These are phyloP conservation scores for Backusella westeae DNA, from an alignment of 192 early-diverging fungal species.

Conservation along the genomic window DNA sequence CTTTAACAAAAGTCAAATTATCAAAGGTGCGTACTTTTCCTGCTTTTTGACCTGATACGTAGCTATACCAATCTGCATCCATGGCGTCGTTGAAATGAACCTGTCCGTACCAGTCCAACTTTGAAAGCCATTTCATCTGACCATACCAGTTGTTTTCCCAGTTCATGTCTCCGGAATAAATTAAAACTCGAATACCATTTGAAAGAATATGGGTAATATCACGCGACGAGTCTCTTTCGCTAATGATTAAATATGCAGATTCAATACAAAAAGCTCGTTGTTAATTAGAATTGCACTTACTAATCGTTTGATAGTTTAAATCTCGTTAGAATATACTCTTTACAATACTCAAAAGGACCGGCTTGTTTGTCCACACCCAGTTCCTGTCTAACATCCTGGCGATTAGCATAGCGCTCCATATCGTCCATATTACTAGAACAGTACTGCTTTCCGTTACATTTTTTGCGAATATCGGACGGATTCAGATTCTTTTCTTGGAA, in stretches of 20 bases:
- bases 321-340: conserved; percentile 35
- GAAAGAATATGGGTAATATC: conserved; percentile 55
- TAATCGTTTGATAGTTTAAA: conserved; percentile 25
- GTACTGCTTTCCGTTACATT: conserved; percentile 63
- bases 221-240: conserved; percentile 22
- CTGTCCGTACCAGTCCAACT: conserved; percentile 15
- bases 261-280: neutral
- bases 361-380: conserved; percentile 71
- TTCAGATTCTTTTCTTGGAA: conserved; percentile 79
- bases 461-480: conserved; percentile 90
- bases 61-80: neutral
- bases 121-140: conserved; percentile 84
- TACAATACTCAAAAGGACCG: conserved; percentile 76
- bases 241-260: neutral
- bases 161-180: conserved; percentile 67
- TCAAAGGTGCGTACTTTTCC: conserved; percentile 4
- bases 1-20: conserved; percentile 1
- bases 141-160: conserved; percentile 49
- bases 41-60: neutral
- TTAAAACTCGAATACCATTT: conserved; percentile 76
- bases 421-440: conserved; percentile 86
- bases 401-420: conserved; percentile 81
- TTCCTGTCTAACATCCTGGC: conserved; percentile 64
- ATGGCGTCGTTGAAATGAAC: neutral
- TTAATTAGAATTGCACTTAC: neutral